Base-by-base conservation (phyloP, 2,329 filamentous ascomycete genomes). In the Diaporthe helianthi region DNA sequence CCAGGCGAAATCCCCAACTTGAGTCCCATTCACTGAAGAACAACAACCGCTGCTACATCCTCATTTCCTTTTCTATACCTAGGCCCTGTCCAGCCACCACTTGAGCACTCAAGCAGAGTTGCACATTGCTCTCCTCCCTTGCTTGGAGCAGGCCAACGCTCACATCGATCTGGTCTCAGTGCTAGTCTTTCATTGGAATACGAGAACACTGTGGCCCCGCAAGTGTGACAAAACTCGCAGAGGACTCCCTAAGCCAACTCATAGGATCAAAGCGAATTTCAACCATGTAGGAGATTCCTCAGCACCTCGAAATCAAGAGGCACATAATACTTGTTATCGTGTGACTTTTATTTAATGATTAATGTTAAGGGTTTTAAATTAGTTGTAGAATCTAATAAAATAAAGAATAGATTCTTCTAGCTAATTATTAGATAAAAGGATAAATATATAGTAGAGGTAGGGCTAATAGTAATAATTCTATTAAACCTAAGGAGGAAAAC, bases 121-220 rank as follows among this genome's bases (percentile, higher is more conserved):
- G 85, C 87, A 71, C 86, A n/a, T 82, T 0, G 84, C 83, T 0
- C 88, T n/a, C 88, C 0, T 75, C 69, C 8, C 17, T 38, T 0
- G 83, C 83, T 51, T 80, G 79, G 6, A 92, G 75, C 47, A 91
- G 73, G 0, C 90, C 90, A 10, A 86, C 84, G 71, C 88, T 90
- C 10, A 92, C 84, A 77, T 92, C 89, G 19, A 92, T 81, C 22
- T 92, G 75, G 4, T 83, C 82, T n/a, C n/a, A n/a, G n/a, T n/a
- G n/a, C n/a, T 0, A 85, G 82, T 47, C 89, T 80, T 70, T 80
- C 79, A 4, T 81, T 78, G 65, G 84, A 84, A 73, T 87, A 84
- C 85, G 87, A 92, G 74, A 91, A 92, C 3, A 89, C 82, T 0
- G 85, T 89, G 0, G 90, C 89, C 1, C 90, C 90, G 74, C 90